Conservation (phyloP, 2,329 filamentous ascomycete species). For the Diaporthe vexans region DNA sequence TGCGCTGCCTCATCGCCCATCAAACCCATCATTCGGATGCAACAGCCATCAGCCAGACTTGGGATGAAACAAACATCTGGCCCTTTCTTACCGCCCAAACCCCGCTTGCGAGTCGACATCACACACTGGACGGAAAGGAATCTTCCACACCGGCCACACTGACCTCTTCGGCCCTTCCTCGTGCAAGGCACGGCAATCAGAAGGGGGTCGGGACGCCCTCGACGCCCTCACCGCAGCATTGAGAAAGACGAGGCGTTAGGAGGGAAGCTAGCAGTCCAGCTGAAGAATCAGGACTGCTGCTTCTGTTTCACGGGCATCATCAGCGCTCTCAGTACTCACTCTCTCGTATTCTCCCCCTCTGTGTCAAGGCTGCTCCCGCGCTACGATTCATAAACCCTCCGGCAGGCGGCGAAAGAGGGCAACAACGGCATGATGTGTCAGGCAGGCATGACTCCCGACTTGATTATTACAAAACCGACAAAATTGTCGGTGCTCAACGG, state of each 20-base stretch:
- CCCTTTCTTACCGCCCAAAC: slow-evolving; percentile 32
- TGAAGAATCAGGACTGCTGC: neutral
- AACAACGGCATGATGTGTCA: neutral
- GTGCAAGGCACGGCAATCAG: too few relatives aligned
- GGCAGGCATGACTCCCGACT: neutral
- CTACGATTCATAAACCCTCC: slow-evolving; percentile 2
- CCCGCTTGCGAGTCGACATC: slow-evolving; percentile 31
- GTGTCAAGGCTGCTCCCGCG: neutral
- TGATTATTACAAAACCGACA: neutral
- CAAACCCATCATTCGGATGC: slow-evolving; percentile 38
- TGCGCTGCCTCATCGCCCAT: slow-evolving; percentile 33
- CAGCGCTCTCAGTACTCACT: neutral
- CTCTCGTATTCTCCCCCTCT: neutral
- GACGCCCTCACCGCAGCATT: neutral
- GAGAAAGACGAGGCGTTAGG: neutral
- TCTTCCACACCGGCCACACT: slow-evolving; percentile 24
- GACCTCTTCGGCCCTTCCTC: neutral
- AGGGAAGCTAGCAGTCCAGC: neutral
- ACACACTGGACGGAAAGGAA: slow-evolving; percentile 23
- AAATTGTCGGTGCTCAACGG: neutral
- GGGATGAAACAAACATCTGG: slow-evolving; percentile 42
- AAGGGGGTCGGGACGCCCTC: neutral
- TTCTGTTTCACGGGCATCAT: neutral
- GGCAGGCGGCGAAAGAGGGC: neutral
- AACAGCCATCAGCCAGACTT: slow-evolving; percentile 40